A percentile compares a stretch with the other conserved stretches of the same genome.
These are phyloP conservation scores for Cicer cuneatum DNA, from an alignment of 306 rosid genomes.

Conservation along the genomic window DNA sequence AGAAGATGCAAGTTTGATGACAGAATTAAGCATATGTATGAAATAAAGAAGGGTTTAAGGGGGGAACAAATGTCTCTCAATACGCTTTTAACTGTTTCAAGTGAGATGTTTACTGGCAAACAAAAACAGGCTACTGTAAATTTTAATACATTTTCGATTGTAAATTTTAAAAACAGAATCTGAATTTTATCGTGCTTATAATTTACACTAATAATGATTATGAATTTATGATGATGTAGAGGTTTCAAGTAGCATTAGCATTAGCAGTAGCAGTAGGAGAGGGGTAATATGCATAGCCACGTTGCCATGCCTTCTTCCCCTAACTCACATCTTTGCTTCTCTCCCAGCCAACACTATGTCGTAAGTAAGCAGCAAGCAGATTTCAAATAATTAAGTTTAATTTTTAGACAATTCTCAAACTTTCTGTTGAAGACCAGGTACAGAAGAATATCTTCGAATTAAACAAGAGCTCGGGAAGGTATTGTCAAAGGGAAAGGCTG, in stretches of 20 bases:
- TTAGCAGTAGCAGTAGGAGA: no score
- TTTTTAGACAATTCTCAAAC: no score
- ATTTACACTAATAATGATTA: constrained; percentile 2
- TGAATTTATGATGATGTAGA: constrained; percentile 5
- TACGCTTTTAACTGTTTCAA: no score
- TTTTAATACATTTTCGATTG: no score
- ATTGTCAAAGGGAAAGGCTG: constrained; percentile 73
- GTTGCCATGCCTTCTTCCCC: constrained; percentile 67
- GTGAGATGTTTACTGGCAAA: no score
- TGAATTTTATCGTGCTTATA: not conserved
- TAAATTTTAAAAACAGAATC: no score
- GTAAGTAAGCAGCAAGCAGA: constrained; percentile 55
- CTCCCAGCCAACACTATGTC: constrained; percentile 54
- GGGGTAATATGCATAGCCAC: constrained; percentile 60
- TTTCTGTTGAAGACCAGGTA: constrained; percentile 55
- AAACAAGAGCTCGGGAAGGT: constrained; percentile 77
- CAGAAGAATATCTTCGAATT: constrained; percentile 56
- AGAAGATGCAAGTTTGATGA: no score
- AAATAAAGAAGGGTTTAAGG: no score
- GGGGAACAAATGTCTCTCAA: no score
- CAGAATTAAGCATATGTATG: no score
- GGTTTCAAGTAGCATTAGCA: constrained; percentile 46
- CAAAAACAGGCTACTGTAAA: no score
- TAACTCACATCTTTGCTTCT: constrained; percentile 44
- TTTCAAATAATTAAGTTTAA: no score